Conservation (phyloP, 75 land plant species). For the Pseudotsuga menziesii region DNA sequence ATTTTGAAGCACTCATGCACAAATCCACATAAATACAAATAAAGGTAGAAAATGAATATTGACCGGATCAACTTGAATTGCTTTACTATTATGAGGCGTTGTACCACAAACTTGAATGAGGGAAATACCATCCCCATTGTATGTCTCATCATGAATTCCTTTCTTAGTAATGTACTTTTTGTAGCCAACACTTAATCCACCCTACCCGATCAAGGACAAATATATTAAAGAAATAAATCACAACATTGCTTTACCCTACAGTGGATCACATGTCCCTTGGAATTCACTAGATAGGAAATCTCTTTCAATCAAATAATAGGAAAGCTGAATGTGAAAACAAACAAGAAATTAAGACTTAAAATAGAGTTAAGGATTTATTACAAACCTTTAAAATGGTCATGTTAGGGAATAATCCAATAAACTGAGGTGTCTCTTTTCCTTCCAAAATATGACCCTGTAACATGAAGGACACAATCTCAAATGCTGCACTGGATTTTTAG, state of each 20-base stretch:
- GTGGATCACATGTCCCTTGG: background rate
- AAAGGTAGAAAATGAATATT: conserved; percentile 11
- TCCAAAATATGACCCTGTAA: too few species aligned
- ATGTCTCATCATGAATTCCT: conserved; percentile 61
- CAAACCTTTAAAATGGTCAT: too few species aligned
- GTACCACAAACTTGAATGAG: conserved; percentile 68
- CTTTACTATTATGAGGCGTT: conserved; percentile 66
- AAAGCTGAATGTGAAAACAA: too few species aligned
- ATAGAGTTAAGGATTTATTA: too few species aligned
- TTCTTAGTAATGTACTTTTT: conserved; percentile 51
- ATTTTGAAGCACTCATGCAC: too few species aligned
- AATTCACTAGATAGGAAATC: background rate
- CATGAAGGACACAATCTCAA: conserved; percentile 54
- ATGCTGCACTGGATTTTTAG: conserved; percentile 54
- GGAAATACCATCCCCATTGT: conserved; percentile 53
- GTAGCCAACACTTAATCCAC: conserved; percentile 69
- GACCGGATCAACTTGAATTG: conserved; percentile 90
- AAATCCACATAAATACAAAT: background rate
- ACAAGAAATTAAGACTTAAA: too few species aligned
- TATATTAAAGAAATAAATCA: background rate
- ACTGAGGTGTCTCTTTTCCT: too few species aligned
- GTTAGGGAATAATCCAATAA: too few species aligned
- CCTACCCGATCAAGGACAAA: conserved; percentile 36
- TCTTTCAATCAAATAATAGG: too few species aligned
- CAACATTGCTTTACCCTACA: too few species aligned